phyloP scores from a whole-genome alignment of 2,329 filamentous ascomycete species.

The Ambrosiella xylebori region DNA sequence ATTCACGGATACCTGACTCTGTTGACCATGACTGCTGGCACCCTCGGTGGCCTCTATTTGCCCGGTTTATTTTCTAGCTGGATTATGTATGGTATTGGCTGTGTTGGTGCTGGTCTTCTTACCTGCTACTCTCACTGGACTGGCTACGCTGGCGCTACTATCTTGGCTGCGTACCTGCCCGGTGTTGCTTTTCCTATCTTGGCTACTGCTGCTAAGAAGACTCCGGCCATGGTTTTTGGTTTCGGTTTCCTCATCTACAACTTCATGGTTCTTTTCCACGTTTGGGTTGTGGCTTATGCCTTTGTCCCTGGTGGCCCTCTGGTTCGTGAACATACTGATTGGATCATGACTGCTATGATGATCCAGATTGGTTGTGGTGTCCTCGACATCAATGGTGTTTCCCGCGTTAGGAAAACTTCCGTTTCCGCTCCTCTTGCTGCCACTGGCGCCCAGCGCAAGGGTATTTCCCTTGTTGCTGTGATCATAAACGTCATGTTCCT shows the following conservation, averaged over 20 bases:
- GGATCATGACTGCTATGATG: constrained; percentile 84
- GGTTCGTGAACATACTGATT: constrained; percentile 86
- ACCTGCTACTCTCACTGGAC: constrained; percentile 69
- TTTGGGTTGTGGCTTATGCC: constrained; percentile 96
- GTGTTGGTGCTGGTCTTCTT: constrained; percentile 58
- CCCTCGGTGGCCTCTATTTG: constrained; percentile 57
- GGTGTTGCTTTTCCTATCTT: constrained; percentile 63
- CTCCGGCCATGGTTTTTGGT: constrained; percentile 66
- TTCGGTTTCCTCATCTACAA: constrained; percentile 85
- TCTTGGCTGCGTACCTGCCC: constrained; percentile 63
- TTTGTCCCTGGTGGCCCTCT: constrained; percentile 90
- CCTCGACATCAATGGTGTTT: constrained; percentile 43
- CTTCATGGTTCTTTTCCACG: constrained; percentile 86
- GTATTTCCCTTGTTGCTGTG: constrained; percentile 42
- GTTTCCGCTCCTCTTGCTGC: constrained; percentile 4
- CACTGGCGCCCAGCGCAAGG: constrained; percentile 30
- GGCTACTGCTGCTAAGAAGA: constrained; percentile 56
- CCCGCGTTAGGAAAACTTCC: constrained; percentile 10
- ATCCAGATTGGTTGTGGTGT: constrained; percentile 68
- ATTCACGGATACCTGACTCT: constrained; percentile 84
- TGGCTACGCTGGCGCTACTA: constrained; percentile 72
- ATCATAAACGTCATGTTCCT: constrained; percentile 65
- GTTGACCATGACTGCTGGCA: constrained; percentile 67
- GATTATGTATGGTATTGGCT: constrained; percentile 63
- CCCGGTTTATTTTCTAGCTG: constrained; percentile 59